These are phyloP conservation scores for Naganishia liquefaciens DNA, from an alignment of 1,284 basidiomycete species.

Conservation along the genomic window DNA sequence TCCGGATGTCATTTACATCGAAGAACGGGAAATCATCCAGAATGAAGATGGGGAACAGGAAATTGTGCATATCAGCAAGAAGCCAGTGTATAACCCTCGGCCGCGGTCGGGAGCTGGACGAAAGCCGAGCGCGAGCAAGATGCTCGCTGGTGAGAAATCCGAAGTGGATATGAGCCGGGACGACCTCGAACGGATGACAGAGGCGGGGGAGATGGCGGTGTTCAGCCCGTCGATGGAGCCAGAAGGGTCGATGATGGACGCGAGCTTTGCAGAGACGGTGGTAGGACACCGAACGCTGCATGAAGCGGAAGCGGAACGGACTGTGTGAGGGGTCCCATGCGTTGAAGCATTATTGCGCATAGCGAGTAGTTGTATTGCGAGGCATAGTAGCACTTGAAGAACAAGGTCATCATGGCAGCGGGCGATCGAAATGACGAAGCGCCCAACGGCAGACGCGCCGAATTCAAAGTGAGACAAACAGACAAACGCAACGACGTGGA, in stretches of 20 bases:
- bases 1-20: conserved; percentile 31
- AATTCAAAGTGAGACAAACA: conserved; percentile 12
- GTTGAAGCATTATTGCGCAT: background rate
- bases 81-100: conserved; percentile 26
- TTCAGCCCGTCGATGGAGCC: background rate
- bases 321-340: background rate
- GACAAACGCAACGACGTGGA: background rate
- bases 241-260: conserved; percentile 1
- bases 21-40: conserved; percentile 28
- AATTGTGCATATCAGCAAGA: conserved; percentile 26
- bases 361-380: background rate
- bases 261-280: background rate
- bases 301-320: background rate
- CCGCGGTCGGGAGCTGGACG: conserved; percentile 20
- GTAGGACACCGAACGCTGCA: conserved; percentile 11
- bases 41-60: conserved; percentile 24
- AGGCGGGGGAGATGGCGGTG: background rate
- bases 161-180: too few species aligned
- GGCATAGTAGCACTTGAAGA: too few species aligned
- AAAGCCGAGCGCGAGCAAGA: conserved; percentile 12
- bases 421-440: background rate
- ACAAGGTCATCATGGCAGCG: background rate
- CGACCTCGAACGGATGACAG: background rate
- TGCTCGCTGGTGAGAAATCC: background rate
- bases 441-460: conserved; percentile 5